phyloP scores from a whole-genome alignment of 176 grass and related monocot species.

The Poa annua region DNA sequence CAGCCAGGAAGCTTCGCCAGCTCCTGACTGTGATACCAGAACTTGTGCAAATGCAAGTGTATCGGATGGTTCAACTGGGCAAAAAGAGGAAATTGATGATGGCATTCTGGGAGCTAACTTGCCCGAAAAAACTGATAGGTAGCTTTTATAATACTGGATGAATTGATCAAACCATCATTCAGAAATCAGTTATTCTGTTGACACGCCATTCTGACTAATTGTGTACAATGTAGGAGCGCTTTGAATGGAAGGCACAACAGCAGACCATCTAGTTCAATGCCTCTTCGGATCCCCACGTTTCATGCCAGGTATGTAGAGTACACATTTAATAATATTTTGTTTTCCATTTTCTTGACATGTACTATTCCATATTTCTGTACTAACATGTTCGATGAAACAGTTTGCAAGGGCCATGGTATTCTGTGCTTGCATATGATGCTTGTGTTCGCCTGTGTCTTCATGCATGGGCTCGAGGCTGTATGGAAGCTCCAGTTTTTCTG shows the following conservation, averaged over 20 bases:
- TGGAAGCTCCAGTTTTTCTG: constrained; percentile 95
- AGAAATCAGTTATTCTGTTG: constrained; percentile 28
- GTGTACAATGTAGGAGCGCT: constrained; percentile 42
- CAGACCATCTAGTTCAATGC: constrained; percentile 73
- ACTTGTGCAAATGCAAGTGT: constrained; percentile 40
- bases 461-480: constrained; percentile 96
- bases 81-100: constrained; percentile 48
- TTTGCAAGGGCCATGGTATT: constrained; percentile 96
- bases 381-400: constrained; percentile 55
- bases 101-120: constrained; percentile 44
- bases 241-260: constrained; percentile 47
- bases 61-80: constrained; percentile 41
- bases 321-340: constrained; percentile 32
- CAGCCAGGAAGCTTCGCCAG: constrained; percentile 59
- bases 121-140: constrained; percentile 67
- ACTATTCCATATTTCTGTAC: constrained; percentile 31
- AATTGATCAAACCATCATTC: constrained; percentile 26
- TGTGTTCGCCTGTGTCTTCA: constrained; percentile 94
- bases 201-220: constrained; percentile 34
- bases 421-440: constrained; percentile 98
- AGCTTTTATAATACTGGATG: constrained; percentile 27
- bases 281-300: constrained; percentile 78
- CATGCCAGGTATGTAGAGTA: constrained; percentile 77
- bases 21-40: constrained; percentile 44
- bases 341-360: background rate